A percentile compares a stretch with the other conserved stretches of the same genome.
These are phyloP conservation scores for Talaromyces sp. DNA, from an alignment of 2,329 filamentous ascomycete species.

Conservation along the genomic window DNA sequence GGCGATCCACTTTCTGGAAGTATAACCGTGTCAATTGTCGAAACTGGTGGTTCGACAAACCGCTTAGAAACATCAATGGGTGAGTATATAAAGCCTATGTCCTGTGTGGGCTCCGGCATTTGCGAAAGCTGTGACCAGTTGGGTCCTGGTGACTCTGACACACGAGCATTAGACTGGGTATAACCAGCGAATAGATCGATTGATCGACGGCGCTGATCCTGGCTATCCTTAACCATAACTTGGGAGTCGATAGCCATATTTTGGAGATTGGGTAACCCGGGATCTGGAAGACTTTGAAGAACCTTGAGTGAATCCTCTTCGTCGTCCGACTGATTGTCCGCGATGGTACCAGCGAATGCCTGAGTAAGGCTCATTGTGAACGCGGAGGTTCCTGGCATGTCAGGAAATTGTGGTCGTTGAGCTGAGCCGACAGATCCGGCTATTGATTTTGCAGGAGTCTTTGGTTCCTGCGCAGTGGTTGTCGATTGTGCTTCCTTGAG, in stretches of 20 bases:
- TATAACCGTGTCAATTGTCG: conserved; percentile 67
- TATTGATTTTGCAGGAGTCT: conserved; percentile 30
- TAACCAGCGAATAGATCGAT: conserved; percentile 42
- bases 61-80: conserved; percentile 63
- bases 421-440: conserved; percentile 26
- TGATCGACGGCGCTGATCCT: conserved; percentile 42
- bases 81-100: conserved; percentile 67
- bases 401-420: conserved; percentile 58
- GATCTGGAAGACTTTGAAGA: conserved; percentile 48
- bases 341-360: conserved; percentile 87
- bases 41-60: conserved; percentile 60
- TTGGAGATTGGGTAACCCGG: conserved; percentile 54
- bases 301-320: conserved; percentile 50
- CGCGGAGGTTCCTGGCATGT: conserved; percentile 49
- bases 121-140: conserved; percentile 61
- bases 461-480: conserved; percentile 19
- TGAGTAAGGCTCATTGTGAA: conserved; percentile 69
- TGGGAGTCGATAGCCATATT: conserved; percentile 51
- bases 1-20: conserved; percentile 56
- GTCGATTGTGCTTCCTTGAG: conserved; percentile 18
- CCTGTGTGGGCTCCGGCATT: conserved; percentile 72
- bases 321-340: conserved; percentile 48
- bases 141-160: conserved; percentile 33
- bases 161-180: conserved; percentile 28
- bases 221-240: conserved; percentile 55